phyloP scores from a whole-genome alignment of 805 yeast species.

The Spathaspora girioi region DNA sequence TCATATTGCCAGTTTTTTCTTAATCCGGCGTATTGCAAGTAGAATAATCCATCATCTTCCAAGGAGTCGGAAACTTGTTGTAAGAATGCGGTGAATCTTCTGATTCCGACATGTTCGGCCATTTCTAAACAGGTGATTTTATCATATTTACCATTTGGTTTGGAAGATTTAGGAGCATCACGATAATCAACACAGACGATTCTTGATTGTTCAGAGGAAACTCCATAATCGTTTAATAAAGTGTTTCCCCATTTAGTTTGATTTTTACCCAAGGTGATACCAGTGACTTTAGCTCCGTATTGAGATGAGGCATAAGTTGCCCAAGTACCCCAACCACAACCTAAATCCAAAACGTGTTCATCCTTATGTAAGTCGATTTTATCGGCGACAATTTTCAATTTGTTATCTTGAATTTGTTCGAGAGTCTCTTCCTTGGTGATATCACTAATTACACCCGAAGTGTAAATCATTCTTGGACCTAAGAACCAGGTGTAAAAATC shows the following conservation, averaged over 20 bases:
- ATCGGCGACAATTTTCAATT: slow-evolving; percentile 81
- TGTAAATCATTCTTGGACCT: slow-evolving; percentile 93
- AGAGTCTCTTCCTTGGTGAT: slow-evolving; percentile 68
- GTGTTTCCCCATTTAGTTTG: slow-evolving; percentile 88
- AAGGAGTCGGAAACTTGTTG: slow-evolving; percentile 80
- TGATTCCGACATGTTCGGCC: slow-evolving; percentile 95
- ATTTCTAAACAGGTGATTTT: slow-evolving; percentile 89
- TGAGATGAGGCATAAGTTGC: slow-evolving; percentile 79
- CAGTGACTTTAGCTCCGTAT: slow-evolving; percentile 84
- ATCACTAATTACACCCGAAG: slow-evolving; percentile 80
- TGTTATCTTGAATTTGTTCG: slow-evolving; percentile 83
- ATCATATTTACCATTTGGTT: slow-evolving; percentile 54
- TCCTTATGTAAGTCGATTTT: slow-evolving; percentile 72
- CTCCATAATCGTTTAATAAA: slow-evolving; percentile 65
- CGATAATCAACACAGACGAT: slow-evolving; percentile 86
- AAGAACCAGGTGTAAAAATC: slow-evolving; percentile 92
- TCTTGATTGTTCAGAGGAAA: slow-evolving; percentile 62
- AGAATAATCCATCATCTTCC: slow-evolving; percentile 88
- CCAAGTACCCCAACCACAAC: slow-evolving; percentile 96
- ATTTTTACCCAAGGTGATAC: slow-evolving; percentile 84
- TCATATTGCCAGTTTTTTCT: slow-evolving; percentile 94
- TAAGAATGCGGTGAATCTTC: slow-evolving; percentile 73
- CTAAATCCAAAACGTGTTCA: slow-evolving; percentile 76
- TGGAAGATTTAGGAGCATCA: slow-evolving; percentile 72
- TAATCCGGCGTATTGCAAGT: slow-evolving; percentile 84